phyloP scores from a whole-genome alignment of 1,284 basidiomycete genomes.

The Microbotryum lychnidis-dioicae region DNA sequence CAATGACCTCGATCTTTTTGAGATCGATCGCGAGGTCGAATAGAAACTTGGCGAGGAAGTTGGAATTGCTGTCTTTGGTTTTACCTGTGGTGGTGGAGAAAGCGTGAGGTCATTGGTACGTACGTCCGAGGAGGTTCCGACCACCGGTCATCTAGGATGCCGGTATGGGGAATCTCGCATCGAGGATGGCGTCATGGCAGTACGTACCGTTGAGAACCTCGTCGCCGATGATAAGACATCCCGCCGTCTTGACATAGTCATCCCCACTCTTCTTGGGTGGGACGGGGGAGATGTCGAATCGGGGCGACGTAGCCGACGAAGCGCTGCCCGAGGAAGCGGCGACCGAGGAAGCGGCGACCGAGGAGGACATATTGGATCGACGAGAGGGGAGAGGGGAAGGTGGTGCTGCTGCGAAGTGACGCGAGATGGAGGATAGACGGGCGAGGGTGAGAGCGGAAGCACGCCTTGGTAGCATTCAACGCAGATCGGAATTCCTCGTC shows the following conservation, averaged over 20 bases:
- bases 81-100: constrained; percentile 53
- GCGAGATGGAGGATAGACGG: too few relatives aligned
- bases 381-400: too few relatives aligned
- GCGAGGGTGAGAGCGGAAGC: too few relatives aligned
- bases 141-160: constrained; percentile 57
- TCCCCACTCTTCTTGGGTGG: constrained; percentile 59
- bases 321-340: too few relatives aligned
- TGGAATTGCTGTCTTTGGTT: constrained; percentile 74
- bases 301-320: too few relatives aligned
- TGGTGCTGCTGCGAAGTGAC: too few relatives aligned
- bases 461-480: too few relatives aligned
- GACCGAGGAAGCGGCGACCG: too few relatives aligned
- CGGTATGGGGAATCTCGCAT: constrained; percentile 5
- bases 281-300: constrained; percentile 51
- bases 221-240: constrained; percentile 59
- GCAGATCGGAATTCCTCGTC: too few relatives aligned
- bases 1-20: constrained; percentile 80
- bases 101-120: too few relatives aligned
- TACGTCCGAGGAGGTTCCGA: not conserved
- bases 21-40: constrained; percentile 80
- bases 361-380: too few relatives aligned
- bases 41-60: constrained; percentile 53
- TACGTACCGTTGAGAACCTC: constrained; percentile 46
- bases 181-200: not conserved
- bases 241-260: constrained; percentile 60